Evolutionary conservation across 176 grass and related monocot genomes (phyloP), one percentile per base, ranked within the genome.

Genomic region (Zizania latifolia): DNA sequence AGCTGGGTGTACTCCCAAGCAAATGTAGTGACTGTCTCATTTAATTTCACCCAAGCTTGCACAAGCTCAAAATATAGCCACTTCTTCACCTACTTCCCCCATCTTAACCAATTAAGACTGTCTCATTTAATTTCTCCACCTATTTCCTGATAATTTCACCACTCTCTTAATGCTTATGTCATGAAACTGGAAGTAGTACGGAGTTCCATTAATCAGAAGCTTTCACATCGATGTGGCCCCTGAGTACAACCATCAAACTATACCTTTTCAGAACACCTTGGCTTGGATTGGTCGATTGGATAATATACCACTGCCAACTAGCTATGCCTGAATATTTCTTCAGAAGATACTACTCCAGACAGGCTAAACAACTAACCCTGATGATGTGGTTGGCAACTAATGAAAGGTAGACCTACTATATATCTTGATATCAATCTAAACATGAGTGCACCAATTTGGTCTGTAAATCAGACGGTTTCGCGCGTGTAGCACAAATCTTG

Each of bases 241-340:
- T 39, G 19, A 8, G 16, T 38, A 30, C 54, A 75, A 22, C 56
- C 43, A 37, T 45, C 41, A 15, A 45, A 78, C 35, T 56, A 40
- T 24, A 72, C 59, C 68, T 73, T 79, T 66, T 66, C 16, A 85
- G 11, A 46, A 74, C 83, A 79, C 23, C 8, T 39, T 32, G 76
- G 41, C 10, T 32, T 68, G 14, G 19, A 17, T 53, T 6, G 44
- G 16, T 17, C 19, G 10, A 53, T 53, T 53, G 22, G 22, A n/a
- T 22, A 53, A n/a, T 22, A 53, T 22, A 43, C 40, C 15, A 12
- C 40, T 43, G 2, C 15, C 40, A 14, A 12, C 2, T 40, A 40
- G 38, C 38, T 40, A 40, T 40, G 38, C 10, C 10, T 40, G 38
- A 40, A 40, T 40, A 12, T 40, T 40, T 8, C 10, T 40, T 40